phyloP scores from a whole-genome alignment of 1,284 basidiomycete genomes.

The Hemileia vastatrix region DNA sequence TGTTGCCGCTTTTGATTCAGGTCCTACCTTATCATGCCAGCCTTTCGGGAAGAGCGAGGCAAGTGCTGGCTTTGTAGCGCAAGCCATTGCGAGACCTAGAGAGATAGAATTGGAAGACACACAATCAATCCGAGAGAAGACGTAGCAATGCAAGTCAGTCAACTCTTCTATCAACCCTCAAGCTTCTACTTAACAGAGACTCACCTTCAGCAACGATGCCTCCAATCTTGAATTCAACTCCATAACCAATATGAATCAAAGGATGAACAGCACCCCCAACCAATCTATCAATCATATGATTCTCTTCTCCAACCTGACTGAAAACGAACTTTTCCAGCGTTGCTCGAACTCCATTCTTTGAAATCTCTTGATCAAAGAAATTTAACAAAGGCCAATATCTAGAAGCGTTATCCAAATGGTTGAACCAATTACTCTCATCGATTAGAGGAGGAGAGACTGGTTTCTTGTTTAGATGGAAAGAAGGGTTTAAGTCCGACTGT shows the following conservation, averaged over 20 bases:
- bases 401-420: constrained; percentile 24
- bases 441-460: constrained; percentile 23
- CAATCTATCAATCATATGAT: constrained; percentile 22
- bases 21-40: no score
- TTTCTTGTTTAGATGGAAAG: no score
- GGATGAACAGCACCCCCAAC: constrained; percentile 42
- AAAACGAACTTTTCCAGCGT: constrained; percentile 27
- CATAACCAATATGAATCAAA: constrained; percentile 43
- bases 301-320: constrained; percentile 12
- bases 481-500: no score
- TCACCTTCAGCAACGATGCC: constrained; percentile 37
- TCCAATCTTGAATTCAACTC: constrained; percentile 35
- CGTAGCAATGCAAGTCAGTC: no score
- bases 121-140: no score
- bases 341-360: not conserved
- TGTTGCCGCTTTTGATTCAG: no score
- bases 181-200: not conserved
- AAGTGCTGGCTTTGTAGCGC: no score
- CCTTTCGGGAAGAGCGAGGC: no score
- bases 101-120: no score
- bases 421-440: constrained; percentile 25
- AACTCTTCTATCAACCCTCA: not conserved
- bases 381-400: constrained; percentile 32
- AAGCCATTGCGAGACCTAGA: no score
- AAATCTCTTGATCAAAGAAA: constrained; percentile 26